These are phyloP conservation scores for Chaetomium globosum DNA, from an alignment of 2,329 filamentous ascomycete species.

Conservation along the genomic window DNA sequence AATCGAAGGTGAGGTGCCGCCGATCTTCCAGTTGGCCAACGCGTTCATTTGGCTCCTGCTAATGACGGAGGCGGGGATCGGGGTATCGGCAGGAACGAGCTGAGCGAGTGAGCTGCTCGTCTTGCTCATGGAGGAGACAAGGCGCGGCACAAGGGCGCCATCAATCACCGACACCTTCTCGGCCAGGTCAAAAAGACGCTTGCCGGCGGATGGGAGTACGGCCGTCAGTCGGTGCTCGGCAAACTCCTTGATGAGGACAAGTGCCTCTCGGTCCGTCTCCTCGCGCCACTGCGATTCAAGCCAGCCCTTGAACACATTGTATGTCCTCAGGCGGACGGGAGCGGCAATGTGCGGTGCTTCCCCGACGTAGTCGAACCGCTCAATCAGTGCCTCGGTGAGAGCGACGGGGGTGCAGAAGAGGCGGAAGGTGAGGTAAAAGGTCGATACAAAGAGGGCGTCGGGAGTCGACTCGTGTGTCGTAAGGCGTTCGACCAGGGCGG, in stretches of 20 bases:
- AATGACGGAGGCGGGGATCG: constrained; percentile 69
- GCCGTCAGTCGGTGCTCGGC: constrained; percentile 70
- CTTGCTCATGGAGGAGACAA: constrained; percentile 86
- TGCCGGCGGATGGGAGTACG: constrained; percentile 74
- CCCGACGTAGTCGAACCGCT: constrained; percentile 88
- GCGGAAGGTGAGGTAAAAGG: constrained; percentile 95
- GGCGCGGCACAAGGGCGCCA: constrained; percentile 75
- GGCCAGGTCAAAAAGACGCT: constrained; percentile 76
- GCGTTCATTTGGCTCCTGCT: constrained; percentile 75
- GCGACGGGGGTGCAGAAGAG: constrained; percentile 82
- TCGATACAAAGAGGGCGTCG: constrained; percentile 86
- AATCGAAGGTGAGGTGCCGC: constrained; percentile 70
- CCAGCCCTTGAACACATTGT: constrained; percentile 97
- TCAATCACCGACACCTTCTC: constrained; percentile 74
- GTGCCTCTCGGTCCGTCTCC: constrained; percentile 73
- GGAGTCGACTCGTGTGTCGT: constrained; percentile 92
- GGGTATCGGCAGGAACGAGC: constrained; percentile 70
- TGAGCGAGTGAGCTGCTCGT: constrained; percentile 74
- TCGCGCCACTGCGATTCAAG: constrained; percentile 93
- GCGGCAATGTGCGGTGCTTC: constrained; percentile 73
- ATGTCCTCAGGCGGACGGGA: constrained; percentile 85
- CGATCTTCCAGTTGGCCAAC: constrained; percentile 73
- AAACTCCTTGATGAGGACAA: constrained; percentile 77
- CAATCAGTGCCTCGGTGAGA: constrained; percentile 79
- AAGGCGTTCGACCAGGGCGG: constrained; percentile 88